phyloP scores from a whole-genome alignment of 352 stramenopile genomes.

The Aphanomyces invadans region DNA sequence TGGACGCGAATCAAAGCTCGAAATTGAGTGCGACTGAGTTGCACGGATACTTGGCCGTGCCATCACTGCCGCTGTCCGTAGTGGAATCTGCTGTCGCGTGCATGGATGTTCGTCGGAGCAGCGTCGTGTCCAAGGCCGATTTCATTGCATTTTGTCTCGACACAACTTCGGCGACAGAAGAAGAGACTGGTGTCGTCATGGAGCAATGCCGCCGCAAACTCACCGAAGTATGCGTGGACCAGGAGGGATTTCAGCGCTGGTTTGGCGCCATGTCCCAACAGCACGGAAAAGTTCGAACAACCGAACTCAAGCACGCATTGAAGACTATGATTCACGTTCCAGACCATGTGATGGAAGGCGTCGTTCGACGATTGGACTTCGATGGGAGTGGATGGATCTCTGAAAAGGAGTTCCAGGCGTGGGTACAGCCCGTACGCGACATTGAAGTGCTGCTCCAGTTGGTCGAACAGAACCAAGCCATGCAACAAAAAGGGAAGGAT shows the following conservation, averaged over 20 bases:
- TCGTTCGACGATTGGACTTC: conserved; percentile 40
- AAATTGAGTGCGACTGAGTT: conserved; percentile 53
- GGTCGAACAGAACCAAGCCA: conserved; percentile 21
- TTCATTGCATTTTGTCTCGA: conserved; percentile 37
- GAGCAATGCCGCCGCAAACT: conserved; percentile 30
- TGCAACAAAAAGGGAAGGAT: conserved; percentile 27
- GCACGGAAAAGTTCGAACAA: conserved; percentile 43
- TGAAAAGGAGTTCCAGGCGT: conserved; percentile 40
- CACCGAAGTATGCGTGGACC: conserved; percentile 17
- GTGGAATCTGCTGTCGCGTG: conserved; percentile 31
- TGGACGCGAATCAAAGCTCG: conserved; percentile 43
- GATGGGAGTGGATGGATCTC: conserved; percentile 64
- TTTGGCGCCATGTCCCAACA: conserved; percentile 33
- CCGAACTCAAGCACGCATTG: conserved; percentile 53
- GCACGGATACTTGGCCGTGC: conserved; percentile 32
- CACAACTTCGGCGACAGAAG: not conserved
- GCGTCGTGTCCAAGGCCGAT: conserved; percentile 46
- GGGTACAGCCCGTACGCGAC: conserved; percentile 49
- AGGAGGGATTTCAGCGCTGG: conserved; percentile 34
- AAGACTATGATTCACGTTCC: conserved; percentile 22
- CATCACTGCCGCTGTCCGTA: not conserved
- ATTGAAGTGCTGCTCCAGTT: conserved; percentile 49
- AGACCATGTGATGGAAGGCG: conserved; percentile 32
- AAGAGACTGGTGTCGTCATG: conserved; percentile 24
- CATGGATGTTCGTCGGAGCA: conserved; percentile 48